Evolutionary conservation across 495 filamentous ascomycete genomes (phyloP).

Genomic region (Podospora pseudopauciseta): DNA sequence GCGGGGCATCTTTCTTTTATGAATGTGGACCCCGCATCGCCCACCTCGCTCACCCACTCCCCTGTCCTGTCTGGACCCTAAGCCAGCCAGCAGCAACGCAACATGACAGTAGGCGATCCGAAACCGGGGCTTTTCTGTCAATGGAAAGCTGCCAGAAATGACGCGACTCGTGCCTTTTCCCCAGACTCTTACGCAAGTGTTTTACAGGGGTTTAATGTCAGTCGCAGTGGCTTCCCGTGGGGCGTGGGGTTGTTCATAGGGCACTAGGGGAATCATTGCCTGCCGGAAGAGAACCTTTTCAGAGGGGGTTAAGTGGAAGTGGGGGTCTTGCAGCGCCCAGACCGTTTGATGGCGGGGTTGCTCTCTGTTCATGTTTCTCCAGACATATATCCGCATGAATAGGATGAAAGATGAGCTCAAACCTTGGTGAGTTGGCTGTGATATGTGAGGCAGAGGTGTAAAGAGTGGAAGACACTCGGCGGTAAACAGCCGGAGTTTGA

Average conservation of each 20-base stretch:
- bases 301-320: background rate
- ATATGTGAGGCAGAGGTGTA: background rate
- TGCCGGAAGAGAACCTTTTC: conserved; percentile 7
- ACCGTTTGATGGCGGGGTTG: conserved; percentile 1
- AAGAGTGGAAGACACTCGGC: background rate
- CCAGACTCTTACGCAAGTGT: conserved; percentile 26
- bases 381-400: background rate
- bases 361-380: background rate
- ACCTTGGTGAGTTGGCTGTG: background rate
- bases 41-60: conserved; percentile 18
- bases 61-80: background rate
- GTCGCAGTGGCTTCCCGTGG: background rate
- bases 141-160: conserved; percentile 12
- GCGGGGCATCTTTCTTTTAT: conserved; percentile 17
- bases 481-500: background rate
- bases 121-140: background rate
- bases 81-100: background rate
- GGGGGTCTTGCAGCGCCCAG: conserved; percentile 2
- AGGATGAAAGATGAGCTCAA: background rate
- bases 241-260: conserved; percentile 5
- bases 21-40: conserved; percentile 9
- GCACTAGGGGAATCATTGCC: background rate
- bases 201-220: conserved; percentile 21
- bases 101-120: background rate
- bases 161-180: conserved; percentile 23